Conservation (phyloP, 1,139 yeast species). For the Candida sp. region DNA sequence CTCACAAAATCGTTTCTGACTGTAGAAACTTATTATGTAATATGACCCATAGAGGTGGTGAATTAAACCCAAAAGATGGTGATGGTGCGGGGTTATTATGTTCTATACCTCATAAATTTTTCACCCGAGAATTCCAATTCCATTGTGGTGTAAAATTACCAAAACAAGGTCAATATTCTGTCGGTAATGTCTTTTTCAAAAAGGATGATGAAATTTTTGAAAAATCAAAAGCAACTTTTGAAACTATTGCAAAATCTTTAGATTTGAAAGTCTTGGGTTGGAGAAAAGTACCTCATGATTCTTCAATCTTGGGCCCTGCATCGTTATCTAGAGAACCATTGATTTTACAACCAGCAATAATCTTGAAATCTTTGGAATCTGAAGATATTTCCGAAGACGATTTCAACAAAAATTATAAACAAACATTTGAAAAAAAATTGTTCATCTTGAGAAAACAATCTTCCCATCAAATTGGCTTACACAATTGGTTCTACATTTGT, state of each 20-base stretch:
- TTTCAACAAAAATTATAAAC: constrained; percentile 56
- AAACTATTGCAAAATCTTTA: constrained; percentile 69
- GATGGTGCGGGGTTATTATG: constrained; percentile 99
- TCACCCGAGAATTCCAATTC: constrained; percentile 77
- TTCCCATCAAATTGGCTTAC: constrained; percentile 86
- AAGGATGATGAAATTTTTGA: constrained; percentile 67
- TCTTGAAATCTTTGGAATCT: constrained; percentile 57
- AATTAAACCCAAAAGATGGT: constrained; percentile 94
- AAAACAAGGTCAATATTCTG: constrained; percentile 83
- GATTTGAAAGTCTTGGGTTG: constrained; percentile 88
- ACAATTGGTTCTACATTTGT: constrained; percentile 97
- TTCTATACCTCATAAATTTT: constrained; percentile 86
- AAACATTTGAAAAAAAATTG: constrained; percentile 76
- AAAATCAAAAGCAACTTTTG: constrained; percentile 74
- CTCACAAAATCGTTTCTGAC: constrained; percentile 93
- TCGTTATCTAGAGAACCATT: constrained; percentile 91
- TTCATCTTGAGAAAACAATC: constrained; percentile 87
- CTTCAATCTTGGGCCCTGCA: constrained; percentile 91
- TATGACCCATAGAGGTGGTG: constrained; percentile 99
- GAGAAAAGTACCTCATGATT: constrained; percentile 96
- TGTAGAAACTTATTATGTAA: constrained; percentile 86
- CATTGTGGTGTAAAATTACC: constrained; percentile 64
- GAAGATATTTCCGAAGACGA: constrained; percentile 43
- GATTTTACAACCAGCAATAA: constrained; percentile 85
- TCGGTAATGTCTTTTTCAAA: constrained; percentile 90